A percentile compares a stretch with the other conserved stretches of the same genome.
Evolutionary conservation across 306 rosid species (phyloP).

Genomic region (Vigna mungo): DNA sequence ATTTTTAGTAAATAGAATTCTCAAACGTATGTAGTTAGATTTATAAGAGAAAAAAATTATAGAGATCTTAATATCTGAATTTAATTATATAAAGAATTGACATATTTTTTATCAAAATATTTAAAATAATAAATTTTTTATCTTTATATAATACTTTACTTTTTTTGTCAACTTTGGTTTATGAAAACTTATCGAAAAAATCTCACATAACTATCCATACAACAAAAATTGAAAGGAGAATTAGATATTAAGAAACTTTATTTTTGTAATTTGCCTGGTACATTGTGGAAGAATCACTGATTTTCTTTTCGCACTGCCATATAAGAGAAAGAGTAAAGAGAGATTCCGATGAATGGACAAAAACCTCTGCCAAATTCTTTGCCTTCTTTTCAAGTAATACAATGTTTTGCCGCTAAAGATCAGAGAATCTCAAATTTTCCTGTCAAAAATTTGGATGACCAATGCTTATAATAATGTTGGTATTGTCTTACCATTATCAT

Average conservation of each 20-base stretch:
- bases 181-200: too few species aligned
- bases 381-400: constrained; percentile 25
- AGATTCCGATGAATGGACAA: too few species aligned
- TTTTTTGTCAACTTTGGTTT: too few species aligned
- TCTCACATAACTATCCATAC: neutral
- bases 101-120: too few species aligned
- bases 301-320: constrained; percentile 28
- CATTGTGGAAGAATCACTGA: constrained; percentile 27
- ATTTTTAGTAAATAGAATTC: too few species aligned
- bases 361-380: constrained; percentile 11
- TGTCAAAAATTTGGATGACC: constrained; percentile 16
- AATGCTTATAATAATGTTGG: neutral
- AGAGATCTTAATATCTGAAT: too few species aligned
- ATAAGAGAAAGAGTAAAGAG: too few species aligned
- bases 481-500: neutral
- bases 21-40: too few species aligned
- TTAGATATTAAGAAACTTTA: neutral
- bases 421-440: constrained; percentile 4
- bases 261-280: neutral
- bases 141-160: too few species aligned
- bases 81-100: too few species aligned
- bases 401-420: neutral
- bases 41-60: too few species aligned
- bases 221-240: constrained; percentile 16
- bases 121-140: too few species aligned